These are phyloP conservation scores for Pyrenochaeta sp. DNA, from an alignment of 2,329 filamentous ascomycete species.

Conservation along the genomic window DNA sequence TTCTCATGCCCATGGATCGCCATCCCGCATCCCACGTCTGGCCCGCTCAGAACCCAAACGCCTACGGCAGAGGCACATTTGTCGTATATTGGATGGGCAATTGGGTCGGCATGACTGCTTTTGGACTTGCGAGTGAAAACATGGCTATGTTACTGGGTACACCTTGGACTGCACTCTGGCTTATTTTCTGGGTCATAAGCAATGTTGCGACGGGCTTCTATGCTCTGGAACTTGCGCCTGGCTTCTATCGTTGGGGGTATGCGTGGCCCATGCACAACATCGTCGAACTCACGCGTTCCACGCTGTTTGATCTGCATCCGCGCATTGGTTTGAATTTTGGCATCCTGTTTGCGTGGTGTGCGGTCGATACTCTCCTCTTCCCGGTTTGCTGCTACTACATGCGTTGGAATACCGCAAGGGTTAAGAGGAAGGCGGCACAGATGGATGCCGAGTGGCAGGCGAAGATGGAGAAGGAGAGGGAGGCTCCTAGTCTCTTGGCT, in stretches of 20 bases:
- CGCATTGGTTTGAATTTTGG: constrained; percentile 68
- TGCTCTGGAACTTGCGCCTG: constrained; percentile 62
- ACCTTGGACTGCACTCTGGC: constrained; percentile 68
- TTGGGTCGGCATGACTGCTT: constrained; percentile 68
- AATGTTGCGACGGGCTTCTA: constrained; percentile 71
- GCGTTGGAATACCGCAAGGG: constrained; percentile 48
- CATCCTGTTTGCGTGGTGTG: constrained; percentile 66
- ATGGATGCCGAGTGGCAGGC: constrained; percentile 34
- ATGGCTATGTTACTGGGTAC: constrained; percentile 69
- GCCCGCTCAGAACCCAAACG: constrained; percentile 58
- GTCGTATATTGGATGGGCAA: constrained; percentile 71
- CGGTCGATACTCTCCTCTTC: constrained; percentile 62
- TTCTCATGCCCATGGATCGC: constrained; percentile 67
- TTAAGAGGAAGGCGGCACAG: constrained; percentile 33
- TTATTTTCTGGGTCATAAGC: constrained; percentile 73
- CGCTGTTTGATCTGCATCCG: constrained; percentile 68
- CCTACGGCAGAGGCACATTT: constrained; percentile 66
- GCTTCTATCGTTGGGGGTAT: constrained; percentile 69
- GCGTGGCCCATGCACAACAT: constrained; percentile 71
- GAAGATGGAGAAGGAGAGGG: constrained; percentile 41
- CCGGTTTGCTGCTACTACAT: constrained; percentile 58
- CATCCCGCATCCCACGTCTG: constrained; percentile 54
- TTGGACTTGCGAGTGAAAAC: constrained; percentile 71
- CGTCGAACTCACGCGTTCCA: constrained; percentile 66
- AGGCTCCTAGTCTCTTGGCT: constrained; percentile 33